A percentile compares a stretch with the other conserved stretches of the same genome.
These are phyloP conservation scores for Syzygium jambos DNA, from an alignment of 345 rosid genomes.

Conservation along the genomic window DNA sequence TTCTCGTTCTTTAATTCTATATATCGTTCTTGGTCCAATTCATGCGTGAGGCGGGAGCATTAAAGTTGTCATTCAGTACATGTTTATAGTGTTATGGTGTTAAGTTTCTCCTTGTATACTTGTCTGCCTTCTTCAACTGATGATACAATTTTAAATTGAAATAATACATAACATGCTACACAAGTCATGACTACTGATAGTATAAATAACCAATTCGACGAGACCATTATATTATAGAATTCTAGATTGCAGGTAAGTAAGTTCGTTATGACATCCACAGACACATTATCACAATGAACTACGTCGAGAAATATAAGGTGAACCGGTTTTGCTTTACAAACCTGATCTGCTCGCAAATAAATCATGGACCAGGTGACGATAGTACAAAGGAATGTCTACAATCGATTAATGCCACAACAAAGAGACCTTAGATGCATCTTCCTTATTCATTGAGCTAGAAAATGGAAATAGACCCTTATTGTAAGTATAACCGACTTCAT, in stretches of 20 bases:
- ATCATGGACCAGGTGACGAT: background rate
- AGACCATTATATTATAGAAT: background rate
- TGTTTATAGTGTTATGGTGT: background rate
- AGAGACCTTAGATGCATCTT: background rate
- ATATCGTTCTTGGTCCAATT: background rate
- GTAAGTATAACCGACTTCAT: background rate
- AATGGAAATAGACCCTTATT: background rate
- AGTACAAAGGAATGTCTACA: background rate
- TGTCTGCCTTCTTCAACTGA: background rate
- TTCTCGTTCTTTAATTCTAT: background rate
- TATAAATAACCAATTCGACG: background rate
- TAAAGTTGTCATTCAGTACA: background rate
- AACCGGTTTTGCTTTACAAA: background rate
- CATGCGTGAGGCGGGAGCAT: background rate
- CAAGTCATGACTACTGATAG: background rate
- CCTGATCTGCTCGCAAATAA: background rate
- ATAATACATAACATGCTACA: background rate
- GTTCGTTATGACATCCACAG: background rate
- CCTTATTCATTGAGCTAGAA: background rate
- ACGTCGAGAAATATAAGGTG: background rate
- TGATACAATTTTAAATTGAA: background rate
- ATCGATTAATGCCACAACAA: background rate
- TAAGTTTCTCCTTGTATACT: background rate
- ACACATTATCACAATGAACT: background rate
- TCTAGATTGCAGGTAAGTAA: background rate